phyloP scores from a whole-genome alignment of 495 filamentous ascomycete species.

The Rusavskia elegans region DNA sequence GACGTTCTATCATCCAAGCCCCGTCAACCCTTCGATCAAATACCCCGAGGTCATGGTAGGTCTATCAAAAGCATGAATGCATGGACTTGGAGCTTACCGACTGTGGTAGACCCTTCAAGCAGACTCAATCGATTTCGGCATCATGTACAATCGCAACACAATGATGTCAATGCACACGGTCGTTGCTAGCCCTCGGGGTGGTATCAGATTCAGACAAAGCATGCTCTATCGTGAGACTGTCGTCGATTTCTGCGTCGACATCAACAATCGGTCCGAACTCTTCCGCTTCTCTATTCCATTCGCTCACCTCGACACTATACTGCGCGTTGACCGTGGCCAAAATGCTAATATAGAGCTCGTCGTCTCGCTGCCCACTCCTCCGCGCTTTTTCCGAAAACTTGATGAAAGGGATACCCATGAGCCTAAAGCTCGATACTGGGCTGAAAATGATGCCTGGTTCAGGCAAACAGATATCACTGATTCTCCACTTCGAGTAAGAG shows the following conservation, averaged over 20 bases:
- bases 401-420: conserved; percentile 25
- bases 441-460: conserved; percentile 52
- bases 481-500: conserved; percentile 22
- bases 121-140: conserved; percentile 12
- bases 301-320: conserved; percentile 39
- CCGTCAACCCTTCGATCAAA: conserved; percentile 4
- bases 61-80: not conserved
- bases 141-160: conserved; percentile 6
- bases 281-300: conserved; percentile 50
- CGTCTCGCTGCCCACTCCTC: conserved; percentile 47
- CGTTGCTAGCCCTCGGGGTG: not conserved
- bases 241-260: conserved; percentile 25
- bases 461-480: conserved; percentile 56
- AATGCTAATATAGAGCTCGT: conserved; percentile 27
- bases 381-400: conserved; percentile 44
- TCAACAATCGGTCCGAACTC: conserved; percentile 18
- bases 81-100: not conserved
- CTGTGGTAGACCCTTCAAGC: conserved; percentile 5
- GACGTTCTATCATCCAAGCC: conserved; percentile 8
- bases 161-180: conserved; percentile 35
- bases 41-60: conserved; percentile 13
- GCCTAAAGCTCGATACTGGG: conserved; percentile 36
- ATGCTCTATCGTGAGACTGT: conserved; percentile 25
- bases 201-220: conserved; percentile 25
- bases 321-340: conserved; percentile 22